Evolutionary conservation across 176 grass and related monocot species (phyloP), one percentile per base, ranked within the genome.

Genomic region (Eragrostis curvula): DNA sequence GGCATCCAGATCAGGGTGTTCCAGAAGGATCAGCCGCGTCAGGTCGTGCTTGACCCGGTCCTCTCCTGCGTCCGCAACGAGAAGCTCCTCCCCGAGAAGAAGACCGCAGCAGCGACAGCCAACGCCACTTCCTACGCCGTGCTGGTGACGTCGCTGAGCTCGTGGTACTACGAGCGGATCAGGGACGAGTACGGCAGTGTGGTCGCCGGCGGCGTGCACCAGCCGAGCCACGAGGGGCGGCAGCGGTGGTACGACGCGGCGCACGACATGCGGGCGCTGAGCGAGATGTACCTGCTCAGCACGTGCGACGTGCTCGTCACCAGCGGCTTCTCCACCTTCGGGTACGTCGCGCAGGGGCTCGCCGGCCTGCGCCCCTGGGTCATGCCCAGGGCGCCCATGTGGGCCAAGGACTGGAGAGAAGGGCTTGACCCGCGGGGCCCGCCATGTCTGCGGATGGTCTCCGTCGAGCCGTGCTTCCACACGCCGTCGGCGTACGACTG

Each of bases 401-500:
- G 86, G 86, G 68, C 80, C 46, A 77, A 32, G 17, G 59, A 84
- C 28, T 69, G 61, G 70, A 70, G 21, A 5, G 65, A 39, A 16
- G 68, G 2, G 28, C 23, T 45, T n/a, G 51, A 27, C 2, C 43
- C 69, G 15, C 46, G 24, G 0, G 53, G 80, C 2, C 68, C 82
- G 11, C 82, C 88, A 12, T 91, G 88, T 55, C 9, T 17, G 57
- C 55, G 73, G 59, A 79, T 15, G 7, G 23, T 30, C 20, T 79
- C 86, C 15, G 59, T 94, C 12, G 94, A 97, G 56, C 70, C 89
- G 5, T 97, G 94, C 71, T 90, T 90, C 49, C 91, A 95, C 64
- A 21, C 70, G 6, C 92, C 95, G 47, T 85, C 92, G 0, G 36
- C 48, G 11, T 87, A 74, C 29, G 72, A 90, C 66, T 97, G 94